Percentiles rank a stretch among this genome's conserved stretches.
Conservation (phyloP, 2,329 filamentous ascomycete genomes). For the Colletotrichum agaves region DNA sequence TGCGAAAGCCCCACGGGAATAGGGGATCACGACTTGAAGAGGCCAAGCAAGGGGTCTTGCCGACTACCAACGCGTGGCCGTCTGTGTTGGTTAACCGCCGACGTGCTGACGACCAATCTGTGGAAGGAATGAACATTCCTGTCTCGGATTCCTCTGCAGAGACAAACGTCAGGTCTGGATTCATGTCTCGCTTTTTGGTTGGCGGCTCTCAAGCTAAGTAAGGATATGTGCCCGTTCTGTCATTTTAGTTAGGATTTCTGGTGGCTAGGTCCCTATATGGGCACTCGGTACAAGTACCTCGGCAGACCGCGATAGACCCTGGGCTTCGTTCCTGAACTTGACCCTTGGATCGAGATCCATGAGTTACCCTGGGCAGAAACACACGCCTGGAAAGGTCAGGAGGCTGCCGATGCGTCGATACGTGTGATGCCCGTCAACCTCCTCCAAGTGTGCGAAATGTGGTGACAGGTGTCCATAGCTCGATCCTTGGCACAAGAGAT, state of each 20-base stretch:
- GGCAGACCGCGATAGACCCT: neutral
- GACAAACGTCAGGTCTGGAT: neutral
- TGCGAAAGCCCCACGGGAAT: neutral
- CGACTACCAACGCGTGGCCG: conserved; percentile 6
- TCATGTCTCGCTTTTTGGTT: neutral
- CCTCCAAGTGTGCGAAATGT: neutral
- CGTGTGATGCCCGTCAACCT: neutral
- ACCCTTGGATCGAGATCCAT: conserved; percentile 5
- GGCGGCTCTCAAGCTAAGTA: neutral
- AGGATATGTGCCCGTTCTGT: neutral
- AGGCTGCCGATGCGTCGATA: neutral
- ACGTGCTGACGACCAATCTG: conserved; percentile 1
- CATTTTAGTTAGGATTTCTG: too few relatives aligned
- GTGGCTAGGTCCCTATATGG: too few relatives aligned
- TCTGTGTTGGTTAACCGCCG: neutral
- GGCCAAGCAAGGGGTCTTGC: conserved; percentile 6
- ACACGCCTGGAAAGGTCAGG: neutral
- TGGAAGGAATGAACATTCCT: conserved; percentile 14
- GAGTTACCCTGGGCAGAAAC: neutral
- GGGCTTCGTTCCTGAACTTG: neutral
- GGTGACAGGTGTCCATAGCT: neutral
- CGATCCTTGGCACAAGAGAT: neutral
- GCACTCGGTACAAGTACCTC: too few relatives aligned
- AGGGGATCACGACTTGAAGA: neutral
- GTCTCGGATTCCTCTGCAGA: conserved; percentile 10